Evolutionary conservation across 495 filamentous ascomycete species (phyloP), one percentile per base, ranked within the genome.

Genomic region (Neurospora sp.): DNA sequence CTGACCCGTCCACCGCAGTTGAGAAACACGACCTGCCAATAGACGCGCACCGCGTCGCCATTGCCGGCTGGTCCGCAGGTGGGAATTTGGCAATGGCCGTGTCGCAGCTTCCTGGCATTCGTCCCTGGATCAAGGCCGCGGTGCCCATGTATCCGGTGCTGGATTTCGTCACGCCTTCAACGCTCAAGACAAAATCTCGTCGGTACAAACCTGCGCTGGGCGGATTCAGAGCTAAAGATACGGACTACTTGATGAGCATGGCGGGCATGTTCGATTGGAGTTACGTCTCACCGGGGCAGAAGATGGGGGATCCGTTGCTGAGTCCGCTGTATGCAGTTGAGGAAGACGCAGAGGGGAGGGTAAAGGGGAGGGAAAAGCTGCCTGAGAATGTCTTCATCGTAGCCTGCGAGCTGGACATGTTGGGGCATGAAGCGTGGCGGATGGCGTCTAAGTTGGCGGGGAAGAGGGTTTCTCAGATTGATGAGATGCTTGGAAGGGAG

Each of bases 361-460:
- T 31, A 3, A 62, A 4, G 2, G 42, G 59, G 27, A 73, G 77
- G 8, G 77, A 81, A 6, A n/a, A 69, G 7, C 73, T 84, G 1
- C 82, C 82, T 4, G 70, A 70, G 44, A 76, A 78, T 41, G 76
- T 84, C 0, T 82, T 88, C 80, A 73, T 89, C 82, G 73, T 91
- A 79, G 75, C 83, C 79, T 77, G 82, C 82, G 83, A 91, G 86
- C 40, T 89, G 79, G 76, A 91, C 40, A 77, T 82, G 73, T 75
- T 84, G 27, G 79, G 77, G 2, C 48, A 74, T 5, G 83, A 82
- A 72, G 76, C 74, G 27, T 84, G 80, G 83, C 70, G 77, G 35
- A 77, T 85, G 73, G 81, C 79, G 31, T 80, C 73, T 39, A 78
- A 76, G 69, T 35, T 84, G 5, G 79, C 81, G 5, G 79, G 78